phyloP scores from a whole-genome alignment of 805 yeast genomes.

The Barnettozyma sucrosica region DNA sequence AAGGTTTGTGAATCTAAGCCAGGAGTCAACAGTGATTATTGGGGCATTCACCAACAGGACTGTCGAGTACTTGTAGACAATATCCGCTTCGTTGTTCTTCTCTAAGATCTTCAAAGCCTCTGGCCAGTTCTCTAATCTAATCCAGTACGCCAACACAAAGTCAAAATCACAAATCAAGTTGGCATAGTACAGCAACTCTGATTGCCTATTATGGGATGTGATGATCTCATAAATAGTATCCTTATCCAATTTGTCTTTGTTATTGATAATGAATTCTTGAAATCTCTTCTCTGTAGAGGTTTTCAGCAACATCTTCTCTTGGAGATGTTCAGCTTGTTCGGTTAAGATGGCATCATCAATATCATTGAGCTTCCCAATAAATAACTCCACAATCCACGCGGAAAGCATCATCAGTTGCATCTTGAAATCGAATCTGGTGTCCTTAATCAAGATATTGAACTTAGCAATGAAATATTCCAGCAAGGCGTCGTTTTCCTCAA shows the following conservation, averaged over 20 bases:
- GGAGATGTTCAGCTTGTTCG: constrained; percentile 22
- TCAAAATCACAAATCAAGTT: constrained; percentile 60
- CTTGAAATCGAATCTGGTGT: constrained; percentile 23
- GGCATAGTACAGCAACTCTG: constrained; percentile 63
- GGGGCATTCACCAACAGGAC: constrained; percentile 67
- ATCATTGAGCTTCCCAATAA: constrained; percentile 28
- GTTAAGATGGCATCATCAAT: constrained; percentile 29
- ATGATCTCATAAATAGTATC: constrained; percentile 70
- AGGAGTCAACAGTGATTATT: constrained; percentile 61
- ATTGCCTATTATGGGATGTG: constrained; percentile 55
- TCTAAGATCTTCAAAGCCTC: constrained; percentile 58
- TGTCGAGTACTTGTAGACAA: constrained; percentile 64
- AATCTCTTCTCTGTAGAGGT: constrained; percentile 29
- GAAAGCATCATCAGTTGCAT: constrained; percentile 29
- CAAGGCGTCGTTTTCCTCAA: constrained; percentile 37
- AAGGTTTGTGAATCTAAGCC: constrained; percentile 57
- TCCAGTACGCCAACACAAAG: constrained; percentile 63
- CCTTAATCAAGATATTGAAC: constrained; percentile 28
- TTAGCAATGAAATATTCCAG: constrained; percentile 41
- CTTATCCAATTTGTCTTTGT: constrained; percentile 50
- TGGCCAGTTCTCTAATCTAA: constrained; percentile 65
- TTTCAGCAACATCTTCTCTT: constrained; percentile 23
- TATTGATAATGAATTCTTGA: constrained; percentile 43
- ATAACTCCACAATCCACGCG: constrained; percentile 33
- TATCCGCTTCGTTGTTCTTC: constrained; percentile 39